Evolutionary conservation across 1,139 yeast genomes (phyloP).

Genomic region (Blastobotrys petasosporus): DNA sequence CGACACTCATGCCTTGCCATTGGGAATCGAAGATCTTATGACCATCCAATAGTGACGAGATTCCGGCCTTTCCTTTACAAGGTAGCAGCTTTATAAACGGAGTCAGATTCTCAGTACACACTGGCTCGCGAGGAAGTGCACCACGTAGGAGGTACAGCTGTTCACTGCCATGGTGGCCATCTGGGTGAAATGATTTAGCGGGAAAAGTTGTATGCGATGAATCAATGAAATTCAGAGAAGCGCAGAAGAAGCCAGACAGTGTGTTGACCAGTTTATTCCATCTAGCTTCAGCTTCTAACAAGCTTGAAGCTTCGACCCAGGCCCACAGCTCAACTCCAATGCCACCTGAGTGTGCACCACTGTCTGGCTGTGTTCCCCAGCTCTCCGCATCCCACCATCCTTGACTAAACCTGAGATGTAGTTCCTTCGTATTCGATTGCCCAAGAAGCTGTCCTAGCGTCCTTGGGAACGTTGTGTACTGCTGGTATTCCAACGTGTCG

Average conservation of each 20-base stretch:
- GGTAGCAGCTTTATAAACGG: conserved; percentile 89
- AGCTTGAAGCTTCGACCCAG: conserved; percentile 57
- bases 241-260: conserved; percentile 90
- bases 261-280: conserved; percentile 75
- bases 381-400: conserved; percentile 93
- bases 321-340: conserved; percentile 96
- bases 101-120: conserved; percentile 94
- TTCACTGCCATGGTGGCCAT: conserved; percentile 20
- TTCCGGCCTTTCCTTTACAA: conserved; percentile 87
- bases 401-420: conserved; percentile 81
- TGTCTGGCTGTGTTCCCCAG: conserved; percentile 78
- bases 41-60: conserved; percentile 84
- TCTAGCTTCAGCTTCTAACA: conserved; percentile 49
- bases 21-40: conserved; percentile 89
- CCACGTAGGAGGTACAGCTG: conserved; percentile 62
- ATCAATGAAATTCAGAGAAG: conserved; percentile 86
- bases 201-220: conserved; percentile 75
- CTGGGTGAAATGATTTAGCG: conserved; percentile 37
- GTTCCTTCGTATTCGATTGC: conserved; percentile 59
- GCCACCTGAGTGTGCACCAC: conserved; percentile 78
- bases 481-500: conserved; percentile 16
- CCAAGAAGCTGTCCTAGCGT: conserved; percentile 73
- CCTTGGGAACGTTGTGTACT: conserved; percentile 70
- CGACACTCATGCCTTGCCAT: conserved; percentile 94
- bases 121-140: conserved; percentile 89